Evolutionary conservation across 805 yeast genomes (phyloP).

Genomic region (Yamadazyma kitorensis): DNA sequence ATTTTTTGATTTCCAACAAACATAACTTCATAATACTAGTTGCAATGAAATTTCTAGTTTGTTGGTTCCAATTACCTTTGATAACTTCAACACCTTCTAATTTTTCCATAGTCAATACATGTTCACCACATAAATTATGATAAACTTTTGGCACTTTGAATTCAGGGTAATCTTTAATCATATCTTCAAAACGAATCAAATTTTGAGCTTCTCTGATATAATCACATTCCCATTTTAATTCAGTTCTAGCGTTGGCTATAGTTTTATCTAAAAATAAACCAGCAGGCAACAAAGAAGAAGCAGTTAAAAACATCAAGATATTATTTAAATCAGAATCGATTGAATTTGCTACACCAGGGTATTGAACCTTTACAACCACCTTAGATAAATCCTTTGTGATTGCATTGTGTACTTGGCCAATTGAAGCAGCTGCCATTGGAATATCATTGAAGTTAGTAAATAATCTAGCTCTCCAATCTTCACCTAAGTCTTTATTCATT

Average conservation of each 20-base stretch:
- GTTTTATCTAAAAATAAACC: conserved; percentile 91
- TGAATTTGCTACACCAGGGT: conserved; percentile 92
- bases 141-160: conserved; percentile 81
- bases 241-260: conserved; percentile 88
- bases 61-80: conserved; percentile 73
- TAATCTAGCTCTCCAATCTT: conserved; percentile 64
- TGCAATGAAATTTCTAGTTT: conserved; percentile 76
- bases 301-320: conserved; percentile 74
- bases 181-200: conserved; percentile 62
- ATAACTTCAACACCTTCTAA: conserved; percentile 83
- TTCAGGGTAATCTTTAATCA: conserved; percentile 53
- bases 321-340: conserved; percentile 94
- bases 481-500: conserved; percentile 71
- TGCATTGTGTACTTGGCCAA: conserved; percentile 94
- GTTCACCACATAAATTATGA: conserved; percentile 73
- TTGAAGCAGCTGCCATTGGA: conserved; percentile 94
- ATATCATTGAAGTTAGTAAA: conserved; percentile 77
- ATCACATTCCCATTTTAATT: conserved; percentile 97
- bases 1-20: conserved; percentile 77
- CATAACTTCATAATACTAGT: conserved; percentile 84
- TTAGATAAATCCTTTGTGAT: conserved; percentile 60
- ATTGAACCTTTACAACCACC: conserved; percentile 94
- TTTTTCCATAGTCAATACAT: conserved; percentile 84
- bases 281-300: conserved; percentile 82
- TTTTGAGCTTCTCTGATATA: conserved; percentile 85